Conservation (phyloP, 768 basidiomycete species). For the Chalciporus sphaerocephalus region DNA sequence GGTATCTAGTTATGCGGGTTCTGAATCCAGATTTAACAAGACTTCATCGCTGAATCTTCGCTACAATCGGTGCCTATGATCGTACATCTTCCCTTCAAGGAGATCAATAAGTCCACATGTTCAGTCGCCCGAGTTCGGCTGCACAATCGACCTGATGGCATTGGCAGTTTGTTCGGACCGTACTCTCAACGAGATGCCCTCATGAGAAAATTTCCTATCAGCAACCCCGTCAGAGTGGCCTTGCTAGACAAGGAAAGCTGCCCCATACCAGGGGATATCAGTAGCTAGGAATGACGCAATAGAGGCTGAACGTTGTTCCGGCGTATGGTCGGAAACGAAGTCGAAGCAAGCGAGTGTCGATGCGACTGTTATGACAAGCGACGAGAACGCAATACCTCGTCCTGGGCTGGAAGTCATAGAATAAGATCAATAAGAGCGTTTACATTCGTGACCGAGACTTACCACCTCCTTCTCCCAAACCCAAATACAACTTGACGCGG, state of each 20-base stretch:
- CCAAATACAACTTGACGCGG: constrained; percentile 5
- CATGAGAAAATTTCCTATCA: constrained; percentile 4
- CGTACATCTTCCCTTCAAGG: background rate
- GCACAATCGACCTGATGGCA: constrained; percentile 2
- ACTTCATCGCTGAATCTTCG: too few relatives aligned
- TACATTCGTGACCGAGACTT: background rate
- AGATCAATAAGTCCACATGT: background rate
- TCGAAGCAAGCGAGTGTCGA: constrained; percentile 3
- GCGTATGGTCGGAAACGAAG: background rate
- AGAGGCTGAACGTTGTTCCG: background rate
- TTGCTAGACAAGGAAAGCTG: background rate
- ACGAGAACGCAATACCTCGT: constrained; percentile 4
- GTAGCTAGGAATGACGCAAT: constrained; percentile 5
- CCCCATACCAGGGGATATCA: constrained; percentile 1
- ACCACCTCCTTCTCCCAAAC: constrained; percentile 8
- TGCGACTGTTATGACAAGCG: constrained; percentile 2
- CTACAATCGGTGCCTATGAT: too few relatives aligned
- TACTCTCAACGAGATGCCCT: constrained; percentile 1
- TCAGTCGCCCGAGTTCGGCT: background rate
- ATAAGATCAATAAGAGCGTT: background rate
- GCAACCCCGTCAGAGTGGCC: background rate
- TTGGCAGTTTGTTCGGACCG: constrained; percentile 2
- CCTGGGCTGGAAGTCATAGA: background rate
- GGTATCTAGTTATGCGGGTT: too few relatives aligned
- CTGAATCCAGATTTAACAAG: too few relatives aligned